These are phyloP conservation scores for Cercophora samala DNA, from an alignment of 495 filamentous ascomycete genomes.

Conservation along the genomic window DNA sequence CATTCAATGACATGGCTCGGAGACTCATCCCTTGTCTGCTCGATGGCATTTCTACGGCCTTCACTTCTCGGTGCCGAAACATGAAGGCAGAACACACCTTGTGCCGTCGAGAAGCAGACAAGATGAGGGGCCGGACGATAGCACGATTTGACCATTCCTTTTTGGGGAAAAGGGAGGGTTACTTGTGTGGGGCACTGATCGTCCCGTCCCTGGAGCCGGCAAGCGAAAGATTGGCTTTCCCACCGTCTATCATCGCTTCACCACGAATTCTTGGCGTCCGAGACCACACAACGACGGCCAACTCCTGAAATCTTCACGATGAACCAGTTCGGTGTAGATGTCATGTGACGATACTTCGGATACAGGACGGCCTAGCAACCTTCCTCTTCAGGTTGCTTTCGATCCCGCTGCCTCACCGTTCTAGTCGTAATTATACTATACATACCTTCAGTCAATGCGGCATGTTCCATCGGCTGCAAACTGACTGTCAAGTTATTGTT, in stretches of 20 bases:
- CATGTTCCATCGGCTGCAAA: not conserved
- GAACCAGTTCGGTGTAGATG: not conserved
- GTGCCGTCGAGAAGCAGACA: conserved; percentile 6
- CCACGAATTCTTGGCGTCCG: not conserved
- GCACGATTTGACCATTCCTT: conserved; percentile 17
- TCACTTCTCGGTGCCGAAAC: conserved; percentile 21
- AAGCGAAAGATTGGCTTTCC: conserved; percentile 15
- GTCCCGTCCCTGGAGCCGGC: conserved; percentile 30
- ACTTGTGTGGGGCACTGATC: conserved; percentile 29
- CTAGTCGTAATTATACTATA: not conserved
- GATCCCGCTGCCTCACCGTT: not conserved
- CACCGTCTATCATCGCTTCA: not conserved
- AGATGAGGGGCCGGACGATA: conserved; percentile 7
- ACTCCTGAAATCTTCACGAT: not conserved
- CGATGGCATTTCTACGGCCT: not conserved
- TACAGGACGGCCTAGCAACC: not conserved
- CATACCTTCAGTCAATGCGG: conserved; percentile 5
- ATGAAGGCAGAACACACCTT: not conserved
- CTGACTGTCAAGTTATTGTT: not conserved
- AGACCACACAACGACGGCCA: not conserved
- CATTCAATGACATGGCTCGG: too few relatives aligned
- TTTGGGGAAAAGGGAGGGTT: conserved; percentile 21
- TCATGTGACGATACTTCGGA: not conserved
- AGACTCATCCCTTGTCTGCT: not conserved
- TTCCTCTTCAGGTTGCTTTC: not conserved